Conservation (phyloP, 768 basidiomycete genomes). For the Suillus hirtellus region DNA sequence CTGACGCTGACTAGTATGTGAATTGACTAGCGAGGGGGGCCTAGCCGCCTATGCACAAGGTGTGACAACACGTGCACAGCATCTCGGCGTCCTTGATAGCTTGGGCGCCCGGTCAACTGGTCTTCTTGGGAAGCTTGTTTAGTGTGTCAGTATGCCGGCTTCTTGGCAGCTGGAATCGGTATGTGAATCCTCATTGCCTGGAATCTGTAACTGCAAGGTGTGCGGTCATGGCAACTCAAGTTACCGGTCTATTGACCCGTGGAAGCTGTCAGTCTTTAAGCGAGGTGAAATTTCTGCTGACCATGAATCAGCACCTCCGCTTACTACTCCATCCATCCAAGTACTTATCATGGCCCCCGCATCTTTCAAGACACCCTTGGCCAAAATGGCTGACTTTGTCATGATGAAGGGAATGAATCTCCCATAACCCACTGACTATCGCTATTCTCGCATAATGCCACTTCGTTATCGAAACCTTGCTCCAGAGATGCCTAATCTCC, state of each 20-base stretch:
- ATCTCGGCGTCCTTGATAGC: background rate
- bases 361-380: background rate
- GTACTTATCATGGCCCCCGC: background rate
- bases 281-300: background rate
- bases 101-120: background rate
- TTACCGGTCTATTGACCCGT: background rate
- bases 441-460: background rate
- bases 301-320: background rate
- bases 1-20: too few relatives aligned
- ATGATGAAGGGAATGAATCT: slow-evolving; percentile 6
- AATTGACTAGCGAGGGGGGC: too few relatives aligned
- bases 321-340: slow-evolving; percentile 3
- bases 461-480: slow-evolving; percentile 27
- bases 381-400: background rate
- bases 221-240: background rate
- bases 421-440: background rate
- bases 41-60: too few relatives aligned
- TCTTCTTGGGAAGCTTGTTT: background rate
- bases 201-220: background rate
- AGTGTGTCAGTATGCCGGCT: slow-evolving; percentile 5
- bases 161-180: background rate
- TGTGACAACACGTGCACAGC: too few relatives aligned
- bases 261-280: background rate
- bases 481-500: slow-evolving; percentile 40
- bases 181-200: background rate